phyloP scores from a whole-genome alignment of 345 rosid species.

The Raphanus raphanistrum region DNA sequence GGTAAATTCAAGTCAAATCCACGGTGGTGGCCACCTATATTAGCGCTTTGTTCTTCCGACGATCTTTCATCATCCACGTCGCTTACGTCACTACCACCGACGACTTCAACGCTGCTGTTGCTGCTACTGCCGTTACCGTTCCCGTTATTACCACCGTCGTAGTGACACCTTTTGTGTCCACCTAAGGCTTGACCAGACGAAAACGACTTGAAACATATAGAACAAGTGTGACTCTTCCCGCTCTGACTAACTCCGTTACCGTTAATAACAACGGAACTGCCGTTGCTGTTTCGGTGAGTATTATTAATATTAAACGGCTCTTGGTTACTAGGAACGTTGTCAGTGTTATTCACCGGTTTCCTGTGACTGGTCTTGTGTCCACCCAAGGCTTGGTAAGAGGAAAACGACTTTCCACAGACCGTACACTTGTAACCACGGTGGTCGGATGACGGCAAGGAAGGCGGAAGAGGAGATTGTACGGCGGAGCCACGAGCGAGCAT shows the following conservation, averaged over 20 bases:
- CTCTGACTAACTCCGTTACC: slow-evolving; percentile 22
- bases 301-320: slow-evolving; percentile 33
- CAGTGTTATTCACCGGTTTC: slow-evolving; percentile 37
- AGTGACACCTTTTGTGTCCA: slow-evolving; percentile 80
- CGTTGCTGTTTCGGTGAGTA: slow-evolving; percentile 29
- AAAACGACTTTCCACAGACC: slow-evolving; percentile 72
- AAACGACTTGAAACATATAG: slow-evolving; percentile 66
- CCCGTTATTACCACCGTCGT: slow-evolving; percentile 45
- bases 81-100: slow-evolving; percentile 32
- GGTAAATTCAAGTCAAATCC: slow-evolving; percentile 72
- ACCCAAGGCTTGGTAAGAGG: slow-evolving; percentile 87
- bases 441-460: slow-evolving; percentile 19
- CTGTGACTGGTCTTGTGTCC: slow-evolving; percentile 96
- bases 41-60: slow-evolving; percentile 25
- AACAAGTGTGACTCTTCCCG: slow-evolving; percentile 58
- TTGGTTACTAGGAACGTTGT: slow-evolving; percentile 21
- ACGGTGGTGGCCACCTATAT: slow-evolving; percentile 46
- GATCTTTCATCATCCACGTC: slow-evolving; percentile 34
- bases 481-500: slow-evolving; percentile 85
- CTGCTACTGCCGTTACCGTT: slow-evolving; percentile 20
- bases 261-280: slow-evolving; percentile 6
- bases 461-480: slow-evolving; percentile 15
- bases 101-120: slow-evolving; percentile 28
- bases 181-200: slow-evolving; percentile 85
- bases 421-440: slow-evolving; percentile 60